phyloP scores from a whole-genome alignment of 2,329 filamentous ascomycete species.

The Fulvia fulva region DNA sequence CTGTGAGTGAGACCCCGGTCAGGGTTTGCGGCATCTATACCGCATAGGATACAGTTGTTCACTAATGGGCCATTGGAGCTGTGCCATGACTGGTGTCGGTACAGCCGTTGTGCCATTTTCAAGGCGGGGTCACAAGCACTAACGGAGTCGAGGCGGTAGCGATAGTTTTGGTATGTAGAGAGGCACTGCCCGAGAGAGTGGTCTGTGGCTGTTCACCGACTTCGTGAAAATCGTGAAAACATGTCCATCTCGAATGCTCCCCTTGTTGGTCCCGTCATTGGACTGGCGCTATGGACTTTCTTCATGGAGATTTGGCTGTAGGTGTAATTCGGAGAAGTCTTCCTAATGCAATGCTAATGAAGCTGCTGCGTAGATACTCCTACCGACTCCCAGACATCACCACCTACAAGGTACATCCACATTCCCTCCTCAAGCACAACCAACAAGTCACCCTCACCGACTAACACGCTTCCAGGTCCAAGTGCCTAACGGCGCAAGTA shows the following conservation, averaged over 20 bases:
- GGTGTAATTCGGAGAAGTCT: neutral
- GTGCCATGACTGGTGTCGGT: no score
- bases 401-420: slow-evolving; percentile 15
- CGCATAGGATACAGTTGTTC: neutral
- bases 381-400: slow-evolving; percentile 14
- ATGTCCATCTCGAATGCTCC: slow-evolving; percentile 7
- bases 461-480: neutral
- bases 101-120: neutral
- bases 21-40: neutral
- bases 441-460: neutral
- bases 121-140: neutral
- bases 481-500: neutral
- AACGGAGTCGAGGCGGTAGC: neutral
- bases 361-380: slow-evolving; percentile 8
- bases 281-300: slow-evolving; percentile 13
- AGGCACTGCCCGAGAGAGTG: neutral
- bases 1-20: neutral
- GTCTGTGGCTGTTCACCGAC: neutral
- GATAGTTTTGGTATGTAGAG: neutral
- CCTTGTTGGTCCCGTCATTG: slow-evolving; percentile 13
- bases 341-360: neutral
- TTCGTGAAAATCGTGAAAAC: neutral
- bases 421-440: neutral
- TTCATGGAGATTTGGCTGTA: slow-evolving; percentile 17
- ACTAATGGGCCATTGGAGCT: no score